Conservation (phyloP, 2,329 filamentous ascomycete genomes). For the Curvularia eragrostidis region DNA sequence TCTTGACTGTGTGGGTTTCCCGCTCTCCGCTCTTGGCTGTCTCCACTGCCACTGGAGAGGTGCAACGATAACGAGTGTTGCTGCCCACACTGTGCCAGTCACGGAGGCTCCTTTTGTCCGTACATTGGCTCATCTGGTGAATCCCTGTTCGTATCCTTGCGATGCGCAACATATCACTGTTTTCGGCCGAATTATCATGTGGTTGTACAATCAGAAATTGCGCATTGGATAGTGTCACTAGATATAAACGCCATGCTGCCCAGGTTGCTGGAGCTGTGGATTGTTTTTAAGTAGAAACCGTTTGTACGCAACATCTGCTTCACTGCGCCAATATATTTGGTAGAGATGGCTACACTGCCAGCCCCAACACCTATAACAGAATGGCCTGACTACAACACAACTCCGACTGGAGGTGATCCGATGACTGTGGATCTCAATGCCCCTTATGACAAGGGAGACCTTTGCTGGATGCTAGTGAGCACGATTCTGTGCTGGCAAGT, state of each 20-base stretch:
- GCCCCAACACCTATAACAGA: conserved; percentile 46
- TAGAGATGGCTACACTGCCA: conserved; percentile 34
- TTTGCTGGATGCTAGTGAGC: conserved; percentile 53
- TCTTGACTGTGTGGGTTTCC: conserved; percentile 26
- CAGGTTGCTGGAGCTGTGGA: background rate
- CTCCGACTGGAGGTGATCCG: conserved; percentile 54
- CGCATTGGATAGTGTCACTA: conserved; percentile 15
- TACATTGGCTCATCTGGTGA: background rate
- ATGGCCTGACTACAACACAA: conserved; percentile 54
- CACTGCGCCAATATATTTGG: background rate
- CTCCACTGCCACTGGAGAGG: conserved; percentile 24
- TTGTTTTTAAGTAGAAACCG: background rate
- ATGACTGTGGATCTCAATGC: conserved; percentile 55
- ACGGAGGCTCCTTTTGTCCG: conserved; percentile 22
- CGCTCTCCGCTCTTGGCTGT: conserved; percentile 31
- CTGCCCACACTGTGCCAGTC: conserved; percentile 24
- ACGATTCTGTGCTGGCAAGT: conserved; percentile 41
- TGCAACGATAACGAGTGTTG: conserved; percentile 35
- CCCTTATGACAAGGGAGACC: conserved; percentile 56
- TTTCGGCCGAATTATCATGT: conserved; percentile 6
- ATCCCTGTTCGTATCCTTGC: background rate
- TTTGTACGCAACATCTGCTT: background rate
- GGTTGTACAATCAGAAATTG: conserved; percentile 6
- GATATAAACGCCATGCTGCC: conserved; percentile 6
- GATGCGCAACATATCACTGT: conserved; percentile 10